phyloP scores from a whole-genome alignment of 768 basidiomycete genomes.

The Termitomyces sp. region DNA sequence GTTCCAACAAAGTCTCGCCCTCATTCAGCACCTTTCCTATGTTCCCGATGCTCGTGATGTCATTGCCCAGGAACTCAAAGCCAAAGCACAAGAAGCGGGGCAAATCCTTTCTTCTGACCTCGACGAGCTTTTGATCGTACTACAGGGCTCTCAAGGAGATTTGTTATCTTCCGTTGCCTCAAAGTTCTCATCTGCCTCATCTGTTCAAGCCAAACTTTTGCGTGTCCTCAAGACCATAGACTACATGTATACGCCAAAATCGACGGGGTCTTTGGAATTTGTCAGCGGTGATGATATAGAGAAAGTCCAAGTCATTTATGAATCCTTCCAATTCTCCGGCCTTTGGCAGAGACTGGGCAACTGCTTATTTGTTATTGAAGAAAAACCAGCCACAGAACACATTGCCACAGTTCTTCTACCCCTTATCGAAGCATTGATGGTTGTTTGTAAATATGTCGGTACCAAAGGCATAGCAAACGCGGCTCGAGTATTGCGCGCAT shows the following conservation, averaged over 20 bases:
- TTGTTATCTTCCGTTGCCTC: constrained; percentile 66
- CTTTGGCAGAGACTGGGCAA: constrained; percentile 90
- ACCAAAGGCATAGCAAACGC: constrained; percentile 45
- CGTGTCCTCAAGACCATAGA: constrained; percentile 96
- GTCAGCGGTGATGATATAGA: constrained; percentile 54
- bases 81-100: constrained; percentile 86
- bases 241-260: constrained; percentile 80
- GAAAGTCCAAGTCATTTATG: constrained; percentile 84
- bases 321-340: constrained; percentile 83
- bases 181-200: constrained; percentile 91
- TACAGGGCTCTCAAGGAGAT: constrained; percentile 52
- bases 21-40: constrained; percentile 89
- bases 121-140: constrained; percentile 61
- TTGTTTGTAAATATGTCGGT: constrained; percentile 93
- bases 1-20: constrained; percentile 88
- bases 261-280: constrained; percentile 29
- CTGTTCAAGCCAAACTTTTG: constrained; percentile 93
- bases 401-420: constrained; percentile 91
- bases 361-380: constrained; percentile 79
- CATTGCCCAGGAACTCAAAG: constrained; percentile 81
- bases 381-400: constrained; percentile 74
- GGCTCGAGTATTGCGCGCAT: constrained; percentile 50
- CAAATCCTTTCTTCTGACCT: constrained; percentile 69
- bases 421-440: constrained; percentile 95
- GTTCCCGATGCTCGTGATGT: constrained; percentile 86